A percentile compares a stretch with the other conserved stretches of the same genome.
phyloP scores from a whole-genome alignment of 768 basidiomycete species.

The Hypholoma sublateritium region DNA sequence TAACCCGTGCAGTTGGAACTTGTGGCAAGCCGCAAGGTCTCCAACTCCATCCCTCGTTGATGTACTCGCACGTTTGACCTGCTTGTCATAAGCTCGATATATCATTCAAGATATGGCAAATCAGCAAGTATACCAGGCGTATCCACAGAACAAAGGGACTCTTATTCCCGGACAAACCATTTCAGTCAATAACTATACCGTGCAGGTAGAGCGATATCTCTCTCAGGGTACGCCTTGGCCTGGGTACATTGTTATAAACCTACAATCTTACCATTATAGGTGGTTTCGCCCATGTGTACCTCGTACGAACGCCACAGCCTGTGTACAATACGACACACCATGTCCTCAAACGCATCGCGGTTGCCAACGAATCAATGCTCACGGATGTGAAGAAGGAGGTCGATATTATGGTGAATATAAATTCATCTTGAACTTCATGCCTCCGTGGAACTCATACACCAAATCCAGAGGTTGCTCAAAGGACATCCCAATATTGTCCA shows the following conservation, averaged over 20 bases:
- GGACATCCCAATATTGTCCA: constrained; percentile 96
- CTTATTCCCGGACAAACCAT: constrained; percentile 84
- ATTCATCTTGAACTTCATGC: neutral
- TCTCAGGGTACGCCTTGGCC: constrained; percentile 71
- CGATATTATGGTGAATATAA: constrained; percentile 86
- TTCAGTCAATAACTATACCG: constrained; percentile 83
- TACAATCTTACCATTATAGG: constrained; percentile 47
- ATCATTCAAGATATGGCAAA: constrained; percentile 40
- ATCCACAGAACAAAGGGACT: constrained; percentile 64
- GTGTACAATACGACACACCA: constrained; percentile 92
- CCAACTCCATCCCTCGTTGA: constrained; percentile 16
- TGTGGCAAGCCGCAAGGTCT: neutral
- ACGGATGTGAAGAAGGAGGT: constrained; percentile 97
- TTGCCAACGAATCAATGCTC: constrained; percentile 85
- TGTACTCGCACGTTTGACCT: constrained; percentile 18
- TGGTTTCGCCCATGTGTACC: constrained; percentile 97
- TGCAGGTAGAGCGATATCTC: constrained; percentile 92
- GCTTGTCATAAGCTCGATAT: neutral
- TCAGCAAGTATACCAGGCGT: constrained; percentile 49
- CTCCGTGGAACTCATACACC: constrained; percentile 16
- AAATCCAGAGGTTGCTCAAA: constrained; percentile 74
- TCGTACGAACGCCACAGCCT: constrained; percentile 82
- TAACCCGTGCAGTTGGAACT: neutral
- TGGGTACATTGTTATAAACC: constrained; percentile 7
- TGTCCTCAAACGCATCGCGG: constrained; percentile 96